Evolutionary conservation across 257 asterid species (phyloP), one percentile per base, ranked within the genome.

Genomic region (Fraxinus quadrangulata): DNA sequence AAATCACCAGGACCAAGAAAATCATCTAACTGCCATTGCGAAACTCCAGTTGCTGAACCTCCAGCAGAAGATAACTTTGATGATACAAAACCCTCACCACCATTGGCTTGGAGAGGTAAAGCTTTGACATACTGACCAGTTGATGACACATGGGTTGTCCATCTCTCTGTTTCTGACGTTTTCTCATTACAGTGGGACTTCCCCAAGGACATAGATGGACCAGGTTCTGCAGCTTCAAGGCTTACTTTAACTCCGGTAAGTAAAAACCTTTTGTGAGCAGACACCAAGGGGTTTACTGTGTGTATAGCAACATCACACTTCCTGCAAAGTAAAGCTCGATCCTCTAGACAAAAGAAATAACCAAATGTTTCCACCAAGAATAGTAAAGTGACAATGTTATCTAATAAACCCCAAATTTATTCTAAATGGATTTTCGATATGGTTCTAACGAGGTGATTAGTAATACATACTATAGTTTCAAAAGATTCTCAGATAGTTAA

Each of bases 301-400:
- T 96, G 99, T 61, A 92, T 83, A 28, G 92, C 81, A 17, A 93
- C 88, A 82, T 96, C 99, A 69, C 99, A 96, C 75, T 89, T 92
- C 70, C 98, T 75, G 84, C 99, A 96, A 0, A 96, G 94, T 73
- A 96, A 77, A 80, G 99, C 97, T 61, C 99, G 90, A 78, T 96
- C 99, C 86, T 96, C 97, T 33, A 96, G 86, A 84, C 98, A 96
- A 79, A 96, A 96, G 93, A 96, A 92, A 83, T 88, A 96, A 30
- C 99, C 97, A 16, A 83, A 84, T 0, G 97, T 70, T 88, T 93
- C 98, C 98, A n/a, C 40, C 40, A 36, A 36, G 7, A 36, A 36
- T 36, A 36, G 40, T 36, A 36, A 36, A 36, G 40, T 36, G 39
- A 36, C 6, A 0, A 0, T 36, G 8, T 5, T 36, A 36, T 36